These are phyloP conservation scores for Aspergillus haitiensis DNA, from an alignment of 495 filamentous ascomycete genomes.

Conservation along the genomic window DNA sequence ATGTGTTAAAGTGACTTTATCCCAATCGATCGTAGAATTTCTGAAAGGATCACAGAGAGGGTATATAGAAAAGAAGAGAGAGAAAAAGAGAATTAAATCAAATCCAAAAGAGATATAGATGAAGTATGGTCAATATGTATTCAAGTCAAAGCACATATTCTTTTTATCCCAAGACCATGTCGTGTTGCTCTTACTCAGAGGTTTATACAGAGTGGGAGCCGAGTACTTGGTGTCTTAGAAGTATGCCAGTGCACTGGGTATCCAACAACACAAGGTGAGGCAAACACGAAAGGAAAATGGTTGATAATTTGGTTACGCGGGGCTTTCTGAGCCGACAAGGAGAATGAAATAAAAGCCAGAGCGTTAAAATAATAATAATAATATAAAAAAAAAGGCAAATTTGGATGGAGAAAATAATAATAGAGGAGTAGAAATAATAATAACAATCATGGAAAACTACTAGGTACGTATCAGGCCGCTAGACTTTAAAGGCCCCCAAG, in stretches of 20 bases:
- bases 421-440: constrained; percentile 4
- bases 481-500: constrained; percentile 2
- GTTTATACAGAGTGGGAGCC: not conserved
- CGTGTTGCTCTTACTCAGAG: constrained; percentile 9
- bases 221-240: not conserved
- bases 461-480: not conserved
- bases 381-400: constrained; percentile 5
- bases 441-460: not conserved
- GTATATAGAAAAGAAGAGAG: constrained; percentile 3
- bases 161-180: constrained; percentile 1
- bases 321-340: constrained; percentile 2
- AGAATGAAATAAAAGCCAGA: constrained; percentile 8
- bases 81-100: constrained; percentile 12
- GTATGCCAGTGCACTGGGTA: not conserved
- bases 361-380: not conserved
- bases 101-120: constrained; percentile 9
- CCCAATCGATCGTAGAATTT: not conserved
- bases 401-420: constrained; percentile 11
- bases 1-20: constrained; percentile 2
- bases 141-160: constrained; percentile 14
- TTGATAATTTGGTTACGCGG: constrained; percentile 22
- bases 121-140: constrained; percentile 17
- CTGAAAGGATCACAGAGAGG: not conserved
- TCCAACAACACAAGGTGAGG: constrained; percentile 8
- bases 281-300: constrained; percentile 13